phyloP scores from a whole-genome alignment of 495 filamentous ascomycete species.

The Rostrohypoxylon terebratum region DNA sequence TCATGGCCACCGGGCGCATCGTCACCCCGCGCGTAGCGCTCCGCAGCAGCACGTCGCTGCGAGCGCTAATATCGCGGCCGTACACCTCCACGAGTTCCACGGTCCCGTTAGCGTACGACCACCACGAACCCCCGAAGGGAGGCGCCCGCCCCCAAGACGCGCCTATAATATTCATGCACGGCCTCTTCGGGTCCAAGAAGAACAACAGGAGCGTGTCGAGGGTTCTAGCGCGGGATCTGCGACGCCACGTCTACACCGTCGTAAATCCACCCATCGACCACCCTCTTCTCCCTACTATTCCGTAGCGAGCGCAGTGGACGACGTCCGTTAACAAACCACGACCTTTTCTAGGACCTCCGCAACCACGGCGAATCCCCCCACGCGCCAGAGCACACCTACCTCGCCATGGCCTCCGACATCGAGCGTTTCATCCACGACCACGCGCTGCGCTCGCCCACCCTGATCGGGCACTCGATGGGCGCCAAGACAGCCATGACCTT shows the following conservation, averaged over 20 bases:
- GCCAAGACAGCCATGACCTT: constrained; percentile 95
- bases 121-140: constrained; percentile 64
- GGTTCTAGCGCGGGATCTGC: constrained; percentile 82
- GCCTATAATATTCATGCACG: constrained; percentile 91
- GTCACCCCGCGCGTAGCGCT: constrained; percentile 30
- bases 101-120: constrained; percentile 68
- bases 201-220: constrained; percentile 91
- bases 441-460: constrained; percentile 72
- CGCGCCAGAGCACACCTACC: constrained; percentile 80
- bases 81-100: constrained; percentile 18
- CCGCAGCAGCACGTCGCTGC: constrained; percentile 9
- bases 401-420: constrained; percentile 87
- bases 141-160: constrained; percentile 56
- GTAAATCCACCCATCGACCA: constrained; percentile 62
- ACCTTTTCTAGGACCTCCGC: constrained; percentile 82
- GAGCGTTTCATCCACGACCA: constrained; percentile 82
- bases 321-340: no score
- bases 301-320: no score
- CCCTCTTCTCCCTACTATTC: neutral
- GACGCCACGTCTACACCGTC: constrained; percentile 83
- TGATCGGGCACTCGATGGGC: constrained; percentile 98
- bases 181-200: constrained; percentile 94
- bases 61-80: constrained; percentile 32
- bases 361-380: constrained; percentile 96
- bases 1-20: constrained; percentile 39